A percentile compares a stretch with the other conserved stretches of the same genome.
Conservation (phyloP, 306 rosid species). For the Malus orientalis region DNA sequence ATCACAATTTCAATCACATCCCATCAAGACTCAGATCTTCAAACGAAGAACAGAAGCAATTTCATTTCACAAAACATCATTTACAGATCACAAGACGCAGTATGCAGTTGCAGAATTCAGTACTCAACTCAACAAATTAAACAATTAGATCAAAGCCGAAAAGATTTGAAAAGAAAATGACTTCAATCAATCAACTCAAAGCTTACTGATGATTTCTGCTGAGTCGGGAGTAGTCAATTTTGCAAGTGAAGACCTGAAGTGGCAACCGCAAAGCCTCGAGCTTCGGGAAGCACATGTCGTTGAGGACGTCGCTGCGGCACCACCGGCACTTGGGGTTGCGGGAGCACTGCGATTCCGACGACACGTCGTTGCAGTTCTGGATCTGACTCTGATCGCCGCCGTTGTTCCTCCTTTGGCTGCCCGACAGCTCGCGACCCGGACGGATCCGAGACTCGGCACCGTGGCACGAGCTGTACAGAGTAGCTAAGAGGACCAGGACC, state of each 20-base stretch:
- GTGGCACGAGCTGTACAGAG: conserved; percentile 18
- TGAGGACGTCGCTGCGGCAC: conserved; percentile 66
- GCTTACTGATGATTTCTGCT: background rate
- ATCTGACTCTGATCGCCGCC: conserved; percentile 13
- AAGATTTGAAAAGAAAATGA: background rate
- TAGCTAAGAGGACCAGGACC: conserved; percentile 19
- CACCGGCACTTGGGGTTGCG: conserved; percentile 61
- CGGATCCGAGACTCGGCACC: conserved; percentile 18
- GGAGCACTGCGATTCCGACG: conserved; percentile 45
- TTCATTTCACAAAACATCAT: background rate
- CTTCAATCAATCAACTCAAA: background rate
- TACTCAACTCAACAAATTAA: background rate
- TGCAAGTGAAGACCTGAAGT: conserved; percentile 68
- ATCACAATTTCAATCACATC: background rate
- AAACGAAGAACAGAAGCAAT: background rate
- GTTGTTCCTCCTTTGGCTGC: background rate
- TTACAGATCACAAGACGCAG: background rate
- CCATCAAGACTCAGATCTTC: background rate
- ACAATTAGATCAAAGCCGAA: background rate
- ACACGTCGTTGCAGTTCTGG: conserved; percentile 47
- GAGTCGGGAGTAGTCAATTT: background rate
- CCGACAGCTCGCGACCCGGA: conserved; percentile 21
- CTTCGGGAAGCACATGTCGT: conserved; percentile 71
- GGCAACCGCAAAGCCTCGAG: conserved; percentile 77
- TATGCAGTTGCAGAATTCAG: background rate